Percentiles rank a stretch among this genome's conserved stretches.
phyloP scores from a whole-genome alignment of 257 asterid species.

The Prunella vulgaris region DNA sequence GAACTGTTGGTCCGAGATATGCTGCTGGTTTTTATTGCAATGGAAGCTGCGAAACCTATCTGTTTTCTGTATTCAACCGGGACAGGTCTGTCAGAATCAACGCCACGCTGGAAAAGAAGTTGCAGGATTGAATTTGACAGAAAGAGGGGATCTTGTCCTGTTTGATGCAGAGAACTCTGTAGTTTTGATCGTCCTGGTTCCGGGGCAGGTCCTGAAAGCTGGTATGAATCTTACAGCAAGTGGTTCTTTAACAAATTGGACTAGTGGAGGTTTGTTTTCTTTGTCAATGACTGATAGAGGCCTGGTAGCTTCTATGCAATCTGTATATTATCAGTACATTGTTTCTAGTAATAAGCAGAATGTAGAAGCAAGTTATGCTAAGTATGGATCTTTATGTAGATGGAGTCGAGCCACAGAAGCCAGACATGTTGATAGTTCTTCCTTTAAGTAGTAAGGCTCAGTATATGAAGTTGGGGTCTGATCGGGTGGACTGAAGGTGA shows the following conservation, averaged over 20 bases:
- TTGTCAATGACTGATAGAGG: constrained; percentile 19
- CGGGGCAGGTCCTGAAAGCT: constrained; percentile 26
- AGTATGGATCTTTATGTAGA: constrained; percentile 22
- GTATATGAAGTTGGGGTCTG: constrained; percentile 34
- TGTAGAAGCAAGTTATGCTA: constrained; percentile 26
- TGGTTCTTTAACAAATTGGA: constrained; percentile 36
- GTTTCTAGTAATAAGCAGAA: not conserved
- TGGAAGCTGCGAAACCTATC: constrained; percentile 31
- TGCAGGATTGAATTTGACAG: constrained; percentile 32
- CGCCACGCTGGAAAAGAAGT: constrained; percentile 31
- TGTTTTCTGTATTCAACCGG: constrained; percentile 39
- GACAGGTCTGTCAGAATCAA: constrained; percentile 31
- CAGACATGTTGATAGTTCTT: not conserved
- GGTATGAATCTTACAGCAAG: constrained; percentile 36
- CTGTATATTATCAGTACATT: constrained; percentile 9
- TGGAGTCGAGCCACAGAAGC: constrained; percentile 25
- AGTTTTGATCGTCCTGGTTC: constrained; percentile 36
- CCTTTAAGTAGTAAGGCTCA: constrained; percentile 29
- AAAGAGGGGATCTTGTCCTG: constrained; percentile 36
- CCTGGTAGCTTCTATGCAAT: constrained; percentile 7
- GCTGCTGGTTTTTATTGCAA: constrained; percentile 49
- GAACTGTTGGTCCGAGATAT: constrained; percentile 33
- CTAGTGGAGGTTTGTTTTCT: constrained; percentile 22
- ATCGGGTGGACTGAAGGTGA: constrained; percentile 38
- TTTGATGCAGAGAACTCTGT: constrained; percentile 16